phyloP scores from a whole-genome alignment of 1,284 basidiomycete species.

The Ceratobasidium sp. region DNA sequence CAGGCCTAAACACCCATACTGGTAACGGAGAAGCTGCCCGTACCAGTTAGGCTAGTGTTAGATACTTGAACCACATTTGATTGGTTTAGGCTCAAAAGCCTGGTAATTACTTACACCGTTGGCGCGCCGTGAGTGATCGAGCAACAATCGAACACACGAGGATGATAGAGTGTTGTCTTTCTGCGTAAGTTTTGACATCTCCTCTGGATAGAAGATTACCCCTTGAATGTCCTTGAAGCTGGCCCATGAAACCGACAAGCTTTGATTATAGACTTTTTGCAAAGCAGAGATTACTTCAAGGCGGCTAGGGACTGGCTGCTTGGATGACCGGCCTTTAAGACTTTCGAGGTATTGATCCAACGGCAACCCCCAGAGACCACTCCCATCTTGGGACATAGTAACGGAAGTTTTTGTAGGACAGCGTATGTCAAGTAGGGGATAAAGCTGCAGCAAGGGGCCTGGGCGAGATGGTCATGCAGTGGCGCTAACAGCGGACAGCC shows the following conservation, averaged over 20 bases:
- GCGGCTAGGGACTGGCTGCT: background rate
- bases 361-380: background rate
- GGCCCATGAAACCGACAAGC: background rate
- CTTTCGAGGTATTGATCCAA: background rate
- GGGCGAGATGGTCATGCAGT: too few species aligned
- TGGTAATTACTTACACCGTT: background rate
- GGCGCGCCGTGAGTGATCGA: background rate
- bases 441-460: too few species aligned
- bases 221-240: background rate
- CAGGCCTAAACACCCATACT: background rate
- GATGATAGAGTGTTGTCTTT: background rate
- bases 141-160: background rate
- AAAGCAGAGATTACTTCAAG: background rate
- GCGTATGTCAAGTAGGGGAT: too few species aligned
- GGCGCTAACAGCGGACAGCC: too few species aligned
- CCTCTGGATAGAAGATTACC: background rate
- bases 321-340: background rate
- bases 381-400: background rate
- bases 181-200: background rate
- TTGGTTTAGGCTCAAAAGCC: too few species aligned
- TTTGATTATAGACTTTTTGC: constrained; percentile 3
- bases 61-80: background rate
- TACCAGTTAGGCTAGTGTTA: background rate
- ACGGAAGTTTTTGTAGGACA: background rate
- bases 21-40: background rate